Evolutionary conservation across 352 stramenopile species (phyloP).

Genomic region (Globisporangium cederbergense): DNA sequence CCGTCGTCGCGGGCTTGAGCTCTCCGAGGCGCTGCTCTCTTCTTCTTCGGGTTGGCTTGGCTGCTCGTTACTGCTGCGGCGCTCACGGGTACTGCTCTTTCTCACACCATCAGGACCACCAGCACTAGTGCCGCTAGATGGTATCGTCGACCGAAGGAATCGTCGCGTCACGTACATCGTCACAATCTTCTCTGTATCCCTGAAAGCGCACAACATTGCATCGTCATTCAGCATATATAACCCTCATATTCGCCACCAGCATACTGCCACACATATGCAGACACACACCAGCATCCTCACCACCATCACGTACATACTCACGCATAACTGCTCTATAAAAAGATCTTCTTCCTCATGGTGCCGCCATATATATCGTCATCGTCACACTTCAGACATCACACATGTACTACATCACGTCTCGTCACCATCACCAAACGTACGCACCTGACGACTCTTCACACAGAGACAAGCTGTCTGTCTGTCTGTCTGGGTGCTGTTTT

Average conservation of each 20-base stretch:
- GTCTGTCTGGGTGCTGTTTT: too few relatives aligned
- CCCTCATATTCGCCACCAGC: not conserved
- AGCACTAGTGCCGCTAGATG: not conserved
- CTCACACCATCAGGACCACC: not conserved
- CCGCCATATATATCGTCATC: not conserved
- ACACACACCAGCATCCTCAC: not conserved
- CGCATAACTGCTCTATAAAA: slow-evolving; percentile 21
- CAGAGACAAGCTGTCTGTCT: not conserved
- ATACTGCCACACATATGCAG: not conserved
- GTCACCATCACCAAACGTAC: not conserved
- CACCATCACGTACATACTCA: not conserved
- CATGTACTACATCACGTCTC: not conserved
- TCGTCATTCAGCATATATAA: not conserved
- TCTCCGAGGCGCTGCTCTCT: not conserved
- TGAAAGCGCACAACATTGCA: not conserved
- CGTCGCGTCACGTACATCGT: slow-evolving; percentile 64
- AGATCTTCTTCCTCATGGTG: not conserved
- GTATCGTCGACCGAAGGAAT: slow-evolving; percentile 57
- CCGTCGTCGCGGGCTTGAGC: slow-evolving; percentile 8
- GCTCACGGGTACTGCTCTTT: not conserved
- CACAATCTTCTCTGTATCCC: not conserved
- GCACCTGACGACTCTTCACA: not conserved
- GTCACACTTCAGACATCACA: not conserved
- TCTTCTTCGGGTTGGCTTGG: not conserved
- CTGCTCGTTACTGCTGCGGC: not conserved